Evolutionary conservation across 345 rosid species (phyloP).

Genomic region (Populus euphratica): DNA sequence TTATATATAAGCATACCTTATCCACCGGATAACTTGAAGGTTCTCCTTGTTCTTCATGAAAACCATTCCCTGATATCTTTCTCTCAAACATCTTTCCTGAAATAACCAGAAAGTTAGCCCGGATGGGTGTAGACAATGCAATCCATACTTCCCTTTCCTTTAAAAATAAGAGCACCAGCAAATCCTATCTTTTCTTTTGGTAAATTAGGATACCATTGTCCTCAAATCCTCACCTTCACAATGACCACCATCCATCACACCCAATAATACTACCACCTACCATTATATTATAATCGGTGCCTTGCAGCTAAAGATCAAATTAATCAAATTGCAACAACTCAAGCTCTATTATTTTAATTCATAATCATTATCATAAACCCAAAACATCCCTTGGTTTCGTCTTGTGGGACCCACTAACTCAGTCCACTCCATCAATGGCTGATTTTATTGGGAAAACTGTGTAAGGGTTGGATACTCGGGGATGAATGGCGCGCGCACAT

Average conservation of each 20-base stretch:
- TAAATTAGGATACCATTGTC: not conserved
- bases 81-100: slow-evolving; percentile 40
- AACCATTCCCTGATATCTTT: slow-evolving; percentile 29
- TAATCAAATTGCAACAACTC: not conserved
- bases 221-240: not conserved
- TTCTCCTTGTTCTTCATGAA: slow-evolving; percentile 27
- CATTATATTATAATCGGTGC: not conserved
- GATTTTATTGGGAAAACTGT: not conserved
- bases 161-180: not conserved
- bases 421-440: not conserved
- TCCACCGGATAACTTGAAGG: slow-evolving; percentile 18
- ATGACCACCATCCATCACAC: not conserved
- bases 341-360: not conserved
- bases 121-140: not conserved
- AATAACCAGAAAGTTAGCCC: slow-evolving; percentile 10
- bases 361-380: not conserved
- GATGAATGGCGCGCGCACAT: no score
- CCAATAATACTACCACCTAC: not conserved
- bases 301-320: not conserved
- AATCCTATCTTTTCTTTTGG: not conserved
- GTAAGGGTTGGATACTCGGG: no score
- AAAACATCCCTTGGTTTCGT: not conserved
- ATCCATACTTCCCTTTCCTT: not conserved
- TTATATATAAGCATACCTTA: slow-evolving; percentile 31
- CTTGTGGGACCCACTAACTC: not conserved